Percentiles rank a stretch among this genome's conserved stretches.
These are phyloP conservation scores for Penicillium sp. DNA, from an alignment of 2,329 filamentous ascomycete species.

Conservation along the genomic window DNA sequence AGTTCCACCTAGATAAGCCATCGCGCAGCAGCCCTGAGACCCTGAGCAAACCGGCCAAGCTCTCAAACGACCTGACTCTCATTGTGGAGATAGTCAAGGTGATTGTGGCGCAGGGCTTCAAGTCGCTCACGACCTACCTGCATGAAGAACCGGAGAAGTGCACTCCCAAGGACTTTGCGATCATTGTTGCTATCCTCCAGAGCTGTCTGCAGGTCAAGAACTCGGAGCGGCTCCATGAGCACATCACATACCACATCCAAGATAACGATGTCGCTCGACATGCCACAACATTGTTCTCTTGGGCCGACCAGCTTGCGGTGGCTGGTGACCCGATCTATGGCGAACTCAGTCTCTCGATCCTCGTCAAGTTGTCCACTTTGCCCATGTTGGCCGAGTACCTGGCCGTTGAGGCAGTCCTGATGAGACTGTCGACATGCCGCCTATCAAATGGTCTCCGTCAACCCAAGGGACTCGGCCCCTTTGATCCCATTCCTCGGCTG, in stretches of 20 bases:
- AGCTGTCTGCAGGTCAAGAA: constrained; percentile 74
- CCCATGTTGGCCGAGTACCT: constrained; percentile 81
- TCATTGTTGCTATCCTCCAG: constrained; percentile 84
- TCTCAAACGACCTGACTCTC: constrained; percentile 49
- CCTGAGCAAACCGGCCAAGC: constrained; percentile 34
- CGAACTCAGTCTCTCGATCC: constrained; percentile 81
- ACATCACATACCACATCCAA: constrained; percentile 65
- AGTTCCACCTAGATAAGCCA: constrained; percentile 42
- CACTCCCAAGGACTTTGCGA: constrained; percentile 73
- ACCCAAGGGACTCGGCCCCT: constrained; percentile 66
- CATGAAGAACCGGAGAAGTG: constrained; percentile 67
- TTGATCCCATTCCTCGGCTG: constrained; percentile 69
- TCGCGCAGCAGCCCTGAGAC: constrained; percentile 34
- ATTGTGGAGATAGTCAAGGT: constrained; percentile 75
- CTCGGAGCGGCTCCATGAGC: constrained; percentile 64
- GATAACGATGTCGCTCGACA: constrained; percentile 68
- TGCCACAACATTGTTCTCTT: constrained; percentile 83
- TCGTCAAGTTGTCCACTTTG: constrained; percentile 80
- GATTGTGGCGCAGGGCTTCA: constrained; percentile 77
- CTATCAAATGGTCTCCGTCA: constrained; percentile 71
- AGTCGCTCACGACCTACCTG: constrained; percentile 71
- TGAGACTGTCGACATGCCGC: constrained; percentile 72
- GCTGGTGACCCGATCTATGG: constrained; percentile 85
- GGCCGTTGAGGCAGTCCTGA: constrained; percentile 77
- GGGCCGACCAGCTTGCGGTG: constrained; percentile 77